These are phyloP conservation scores for Aspergillus mulundensis DNA, from an alignment of 495 filamentous ascomycete species.

Conservation along the genomic window DNA sequence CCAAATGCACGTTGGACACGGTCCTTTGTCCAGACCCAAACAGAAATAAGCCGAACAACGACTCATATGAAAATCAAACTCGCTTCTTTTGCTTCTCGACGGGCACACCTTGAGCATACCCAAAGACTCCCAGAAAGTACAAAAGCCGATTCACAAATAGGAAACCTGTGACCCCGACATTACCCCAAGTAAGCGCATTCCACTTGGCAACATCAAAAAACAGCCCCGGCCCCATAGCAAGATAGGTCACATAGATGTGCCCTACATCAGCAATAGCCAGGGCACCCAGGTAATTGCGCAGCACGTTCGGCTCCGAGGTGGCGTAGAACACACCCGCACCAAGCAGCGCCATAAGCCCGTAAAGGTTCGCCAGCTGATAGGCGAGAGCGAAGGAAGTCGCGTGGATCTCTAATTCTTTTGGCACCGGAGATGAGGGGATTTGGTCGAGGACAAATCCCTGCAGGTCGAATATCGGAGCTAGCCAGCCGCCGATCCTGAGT, in stretches of 20 bases:
- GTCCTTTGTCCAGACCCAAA: not conserved
- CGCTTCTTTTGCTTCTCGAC: slow-evolving; percentile 20
- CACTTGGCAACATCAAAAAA: slow-evolving; percentile 54
- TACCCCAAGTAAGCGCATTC: slow-evolving; percentile 72
- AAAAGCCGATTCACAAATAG: slow-evolving; percentile 52
- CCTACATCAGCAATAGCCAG: slow-evolving; percentile 64
- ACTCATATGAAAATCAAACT: not conserved
- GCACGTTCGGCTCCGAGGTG: slow-evolving; percentile 59
- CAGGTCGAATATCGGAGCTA: slow-evolving; percentile 51
- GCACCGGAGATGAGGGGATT: slow-evolving; percentile 32
- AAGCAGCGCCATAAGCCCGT: slow-evolving; percentile 60
- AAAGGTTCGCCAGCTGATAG: slow-evolving; percentile 65
- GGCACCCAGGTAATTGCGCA: slow-evolving; percentile 63
- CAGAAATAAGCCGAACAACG: not conserved
- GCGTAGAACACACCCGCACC: slow-evolving; percentile 57
- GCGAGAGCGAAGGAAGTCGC: slow-evolving; percentile 47
- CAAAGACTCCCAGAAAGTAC: slow-evolving; percentile 59
- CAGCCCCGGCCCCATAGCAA: slow-evolving; percentile 51
- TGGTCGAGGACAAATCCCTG: slow-evolving; percentile 59
- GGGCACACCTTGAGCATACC: slow-evolving; percentile 47
- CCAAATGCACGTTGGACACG: not conserved
- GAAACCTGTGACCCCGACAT: slow-evolving; percentile 57
- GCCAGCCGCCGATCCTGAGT: slow-evolving; percentile 51
- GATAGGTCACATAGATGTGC: slow-evolving; percentile 61
- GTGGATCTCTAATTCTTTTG: slow-evolving; percentile 24